These are phyloP conservation scores for Suaeda aralocaspica DNA, from an alignment of 148 eudicot genomes.

Conservation along the genomic window DNA sequence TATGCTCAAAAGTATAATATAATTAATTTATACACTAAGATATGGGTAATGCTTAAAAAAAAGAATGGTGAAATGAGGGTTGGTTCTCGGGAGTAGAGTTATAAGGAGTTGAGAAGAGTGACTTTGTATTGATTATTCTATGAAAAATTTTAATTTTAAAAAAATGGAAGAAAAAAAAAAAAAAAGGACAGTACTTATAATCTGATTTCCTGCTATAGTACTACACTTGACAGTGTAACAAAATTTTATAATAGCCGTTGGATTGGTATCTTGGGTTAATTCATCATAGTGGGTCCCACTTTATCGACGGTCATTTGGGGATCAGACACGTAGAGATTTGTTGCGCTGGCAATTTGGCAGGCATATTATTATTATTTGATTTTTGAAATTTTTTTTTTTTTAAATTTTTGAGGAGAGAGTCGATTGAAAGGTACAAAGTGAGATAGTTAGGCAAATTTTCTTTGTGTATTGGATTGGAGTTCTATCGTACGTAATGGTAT, in stretches of 20 bases:
- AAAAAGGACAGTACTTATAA: neutral
- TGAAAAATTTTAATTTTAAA: constrained; percentile 18
- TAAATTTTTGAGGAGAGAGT: neutral
- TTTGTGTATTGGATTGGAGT: neutral
- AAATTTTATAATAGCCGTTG: neutral
- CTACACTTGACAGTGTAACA: neutral
- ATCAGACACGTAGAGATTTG: constrained; percentile 23
- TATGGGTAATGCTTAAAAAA: neutral
- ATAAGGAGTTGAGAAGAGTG: constrained; percentile 42
- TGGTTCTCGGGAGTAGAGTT: constrained; percentile 10
- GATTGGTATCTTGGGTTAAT: constrained; percentile 14
- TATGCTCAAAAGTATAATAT: neutral
- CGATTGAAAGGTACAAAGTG: constrained; percentile 5
- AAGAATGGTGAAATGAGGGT: neutral
- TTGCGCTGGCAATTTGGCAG: constrained; percentile 9
- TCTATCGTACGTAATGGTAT: neutral
- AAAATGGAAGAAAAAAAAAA: neutral
- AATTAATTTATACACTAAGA: neutral
- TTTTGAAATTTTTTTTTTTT: no score
- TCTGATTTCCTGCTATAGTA: neutral
- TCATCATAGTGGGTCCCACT: neutral
- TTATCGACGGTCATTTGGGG: constrained; percentile 10
- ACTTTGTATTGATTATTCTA: constrained; percentile 60
- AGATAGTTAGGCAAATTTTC: constrained; percentile 18
- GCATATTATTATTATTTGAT: neutral